Evolutionary conservation across 768 basidiomycete genomes (phyloP).

Genomic region (Boletus sp.): DNA sequence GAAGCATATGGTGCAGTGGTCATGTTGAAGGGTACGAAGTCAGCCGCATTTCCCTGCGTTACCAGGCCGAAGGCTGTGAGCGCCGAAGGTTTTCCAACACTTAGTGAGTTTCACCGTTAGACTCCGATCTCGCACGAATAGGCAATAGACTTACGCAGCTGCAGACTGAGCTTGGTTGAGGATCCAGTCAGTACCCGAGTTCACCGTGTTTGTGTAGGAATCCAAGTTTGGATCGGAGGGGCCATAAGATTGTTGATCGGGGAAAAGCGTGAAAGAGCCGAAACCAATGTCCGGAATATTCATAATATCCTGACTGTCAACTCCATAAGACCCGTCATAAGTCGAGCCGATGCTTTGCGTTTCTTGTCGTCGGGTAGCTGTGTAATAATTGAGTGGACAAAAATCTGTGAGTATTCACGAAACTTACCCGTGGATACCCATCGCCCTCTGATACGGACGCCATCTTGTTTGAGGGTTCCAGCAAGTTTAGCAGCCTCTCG

Average conservation of each 20-base stretch:
- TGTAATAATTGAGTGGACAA: slow-evolving; percentile 1
- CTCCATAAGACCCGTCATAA: slow-evolving; percentile 63
- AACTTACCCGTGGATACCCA: slow-evolving; percentile 55
- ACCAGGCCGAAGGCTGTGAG: slow-evolving; percentile 64
- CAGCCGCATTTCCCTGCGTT: slow-evolving; percentile 48
- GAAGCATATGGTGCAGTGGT: slow-evolving; percentile 42
- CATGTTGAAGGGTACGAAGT: slow-evolving; percentile 63
- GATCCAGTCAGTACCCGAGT: slow-evolving; percentile 58
- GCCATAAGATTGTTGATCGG: slow-evolving; percentile 61
- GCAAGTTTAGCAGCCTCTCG: slow-evolving; percentile 36
- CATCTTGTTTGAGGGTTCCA: slow-evolving; percentile 35
- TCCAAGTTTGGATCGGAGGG: slow-evolving; percentile 47
- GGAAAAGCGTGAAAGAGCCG: slow-evolving; percentile 62
- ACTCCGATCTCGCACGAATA: neutral
- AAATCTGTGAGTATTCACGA: neutral
- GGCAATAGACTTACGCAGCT: slow-evolving; percentile 38
- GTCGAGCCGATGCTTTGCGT: slow-evolving; percentile 44
- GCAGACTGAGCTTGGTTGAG: slow-evolving; percentile 43
- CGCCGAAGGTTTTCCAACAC: slow-evolving; percentile 53
- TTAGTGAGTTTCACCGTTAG: slow-evolving; percentile 23
- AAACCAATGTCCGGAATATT: slow-evolving; percentile 58
- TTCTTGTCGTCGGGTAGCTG: slow-evolving; percentile 50
- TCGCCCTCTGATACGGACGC: slow-evolving; percentile 54
- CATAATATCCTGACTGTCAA: slow-evolving; percentile 65
- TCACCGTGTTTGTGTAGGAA: slow-evolving; percentile 51